Evolutionary conservation across 2,329 filamentous ascomycete species (phyloP).

Genomic region (Aspergillus clavatus): DNA sequence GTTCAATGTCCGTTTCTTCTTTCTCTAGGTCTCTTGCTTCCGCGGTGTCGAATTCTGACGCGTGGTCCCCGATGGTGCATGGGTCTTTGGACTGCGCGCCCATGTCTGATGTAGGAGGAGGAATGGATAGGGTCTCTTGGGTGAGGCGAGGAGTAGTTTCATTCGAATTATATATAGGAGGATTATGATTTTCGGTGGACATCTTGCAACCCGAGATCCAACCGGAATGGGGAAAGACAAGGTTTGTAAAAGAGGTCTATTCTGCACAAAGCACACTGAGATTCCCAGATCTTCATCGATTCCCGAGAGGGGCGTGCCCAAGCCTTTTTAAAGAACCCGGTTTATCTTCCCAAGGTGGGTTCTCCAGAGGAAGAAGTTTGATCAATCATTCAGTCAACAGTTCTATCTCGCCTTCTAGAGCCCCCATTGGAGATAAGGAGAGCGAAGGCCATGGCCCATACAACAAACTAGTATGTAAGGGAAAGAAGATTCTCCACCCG

Average conservation of each 20-base stretch:
- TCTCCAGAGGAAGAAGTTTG: background rate
- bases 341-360: background rate
- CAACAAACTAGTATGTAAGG: background rate
- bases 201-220: background rate
- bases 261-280: background rate
- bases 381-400: background rate
- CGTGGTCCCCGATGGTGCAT: constrained; percentile 4
- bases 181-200: constrained; percentile 1
- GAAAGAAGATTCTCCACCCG: background rate
- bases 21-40: constrained; percentile 7
- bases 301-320: background rate
- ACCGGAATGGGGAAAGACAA: background rate
- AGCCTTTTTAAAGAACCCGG: background rate
- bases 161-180: constrained; percentile 4
- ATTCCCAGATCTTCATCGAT: background rate
- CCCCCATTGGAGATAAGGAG: background rate
- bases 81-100: constrained; percentile 10
- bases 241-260: background rate
- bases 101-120: constrained; percentile 7
- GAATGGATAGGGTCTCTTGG: constrained; percentile 3
- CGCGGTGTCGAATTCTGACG: constrained; percentile 3
- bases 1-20: constrained; percentile 11
- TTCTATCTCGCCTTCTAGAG: background rate
- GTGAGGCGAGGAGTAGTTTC: constrained; percentile 4
- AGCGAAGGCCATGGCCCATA: background rate